Conservation (phyloP, 352 stramenopile genomes). For the Phytopythium delawarense region DNA sequence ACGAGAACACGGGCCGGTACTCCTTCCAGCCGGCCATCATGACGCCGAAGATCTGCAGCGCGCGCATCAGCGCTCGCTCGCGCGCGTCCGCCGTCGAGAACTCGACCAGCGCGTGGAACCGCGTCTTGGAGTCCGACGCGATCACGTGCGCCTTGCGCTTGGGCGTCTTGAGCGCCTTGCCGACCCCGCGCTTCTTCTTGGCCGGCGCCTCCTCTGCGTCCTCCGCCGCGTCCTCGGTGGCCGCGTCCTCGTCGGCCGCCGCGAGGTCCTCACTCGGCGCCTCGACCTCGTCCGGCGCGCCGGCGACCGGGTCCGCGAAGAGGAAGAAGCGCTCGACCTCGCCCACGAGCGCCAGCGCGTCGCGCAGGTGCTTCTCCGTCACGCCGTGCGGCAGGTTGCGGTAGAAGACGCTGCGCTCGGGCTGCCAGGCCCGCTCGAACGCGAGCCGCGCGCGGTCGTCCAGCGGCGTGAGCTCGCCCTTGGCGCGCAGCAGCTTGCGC, state of each 20-base stretch:
- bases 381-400: conserved; percentile 67
- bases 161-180: conserved; percentile 35
- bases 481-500: conserved; percentile 54
- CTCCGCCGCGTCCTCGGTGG: conserved; percentile 11
- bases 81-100: conserved; percentile 45
- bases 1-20: conserved; percentile 76
- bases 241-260: conserved; percentile 12
- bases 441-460: conserved; percentile 33
- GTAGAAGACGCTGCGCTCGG: conserved; percentile 70
- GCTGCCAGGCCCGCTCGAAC: conserved; percentile 41
- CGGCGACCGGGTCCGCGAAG: conserved; percentile 60
- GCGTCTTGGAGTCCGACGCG: conserved; percentile 69
- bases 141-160: conserved; percentile 65
- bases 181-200: conserved; percentile 16
- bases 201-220: conserved; percentile 22
- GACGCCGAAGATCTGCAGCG: conserved; percentile 85
- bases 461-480: conserved; percentile 38
- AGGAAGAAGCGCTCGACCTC: conserved; percentile 65
- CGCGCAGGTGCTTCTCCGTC: conserved; percentile 59
- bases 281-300: conserved; percentile 40
- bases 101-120: conserved; percentile 71
- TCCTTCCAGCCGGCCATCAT: conserved; percentile 86
- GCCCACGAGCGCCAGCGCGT: conserved; percentile 63
- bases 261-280: conserved; percentile 11
- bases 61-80: conserved; percentile 62